These are phyloP conservation scores for Hymenoscyphus scutula DNA, from an alignment of 2,329 filamentous ascomycete genomes.

Conservation along the genomic window DNA sequence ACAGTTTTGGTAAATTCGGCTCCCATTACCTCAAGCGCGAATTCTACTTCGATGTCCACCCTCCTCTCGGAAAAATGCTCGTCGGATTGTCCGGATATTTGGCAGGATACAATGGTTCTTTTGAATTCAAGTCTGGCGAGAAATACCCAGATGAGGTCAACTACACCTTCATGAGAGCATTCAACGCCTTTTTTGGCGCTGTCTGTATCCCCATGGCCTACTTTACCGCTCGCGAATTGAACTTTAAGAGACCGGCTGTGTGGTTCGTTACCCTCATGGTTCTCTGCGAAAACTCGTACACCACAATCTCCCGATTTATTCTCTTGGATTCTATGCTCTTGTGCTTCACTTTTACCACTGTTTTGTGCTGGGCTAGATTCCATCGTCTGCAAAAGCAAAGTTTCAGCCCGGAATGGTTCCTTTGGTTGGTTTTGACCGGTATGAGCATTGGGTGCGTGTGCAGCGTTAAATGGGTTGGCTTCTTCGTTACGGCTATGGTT, in stretches of 20 bases:
- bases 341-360: constrained; percentile 96
- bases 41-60: constrained; percentile 97
- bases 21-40: constrained; percentile 99
- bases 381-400: constrained; percentile 82
- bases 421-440: constrained; percentile 91
- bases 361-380: constrained; percentile 96
- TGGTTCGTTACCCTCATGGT: constrained; percentile 98
- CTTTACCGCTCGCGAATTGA: constrained; percentile 88
- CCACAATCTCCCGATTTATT: constrained; percentile 97
- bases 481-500: constrained; percentile 93
- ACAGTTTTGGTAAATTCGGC: constrained; percentile 91
- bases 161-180: constrained; percentile 97
- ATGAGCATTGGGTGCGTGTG: constrained; percentile 96
- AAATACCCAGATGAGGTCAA: constrained; percentile 90
- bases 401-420: constrained; percentile 89
- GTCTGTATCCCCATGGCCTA: constrained; percentile 92
- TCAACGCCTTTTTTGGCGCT: constrained; percentile 94
- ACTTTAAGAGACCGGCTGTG: constrained; percentile 80
- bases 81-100: constrained; percentile 94
- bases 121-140: constrained; percentile 99
- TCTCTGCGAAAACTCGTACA: constrained; percentile 98
- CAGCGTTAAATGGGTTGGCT: constrained; percentile 97
- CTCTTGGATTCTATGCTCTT: constrained; percentile 98
- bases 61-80: constrained; percentile 96
- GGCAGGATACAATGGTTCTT: constrained; percentile 97